Evolutionary conservation across 2,329 filamentous ascomycete species (phyloP), one percentile per base, ranked within the genome.

Genomic region (Epicoccum sorghinum): DNA sequence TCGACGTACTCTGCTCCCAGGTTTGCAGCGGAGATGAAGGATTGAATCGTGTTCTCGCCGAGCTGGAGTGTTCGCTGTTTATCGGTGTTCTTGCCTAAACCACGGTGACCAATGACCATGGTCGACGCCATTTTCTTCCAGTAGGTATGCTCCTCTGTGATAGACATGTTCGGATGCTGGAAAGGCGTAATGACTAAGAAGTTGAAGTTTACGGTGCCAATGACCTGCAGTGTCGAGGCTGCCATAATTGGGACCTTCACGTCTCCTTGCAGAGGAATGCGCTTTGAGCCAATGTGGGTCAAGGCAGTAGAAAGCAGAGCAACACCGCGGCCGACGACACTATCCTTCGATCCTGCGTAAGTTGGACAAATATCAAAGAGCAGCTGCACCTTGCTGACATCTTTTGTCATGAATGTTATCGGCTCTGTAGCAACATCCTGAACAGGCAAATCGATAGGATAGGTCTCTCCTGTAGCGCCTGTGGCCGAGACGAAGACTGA

Each of bases 111-210:
- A 60, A 88, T 88, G 52, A 89, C 85, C 90, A 96, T 96, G 2
- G 93, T 93, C 3, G 91, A 90, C 10, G 89, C 85, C 71, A 96
- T 80, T 72, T 91, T 96, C 78, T 91, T 96, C 93, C 93, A 99
- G 74, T 98, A 99, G 0, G 93, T 98, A 70, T 96, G 90, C 53
- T 92, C 84, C 32, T 91, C 90, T 1, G 89, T 95, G 60, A 98
- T 87, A 52, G 90, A 89, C 89, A 99, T 95, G 56, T 96, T 96
- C 6, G 91, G 91, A 72, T 98, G 95, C 14, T 87, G 84, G 76
- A 99, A 99, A 0, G 95, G 93, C 0, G 91, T 98, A 65, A 99
- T 92, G 68, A 98, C 85, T 29, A 96, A 79, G 72, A 98, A 98
- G 74, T 97, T 97, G 81, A 99, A 99, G 67, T 96, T 96, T 62